Evolutionary conservation across 1,284 basidiomycete genomes (phyloP), one percentile per base, ranked within the genome.

Genomic region (Boletus sp.): DNA sequence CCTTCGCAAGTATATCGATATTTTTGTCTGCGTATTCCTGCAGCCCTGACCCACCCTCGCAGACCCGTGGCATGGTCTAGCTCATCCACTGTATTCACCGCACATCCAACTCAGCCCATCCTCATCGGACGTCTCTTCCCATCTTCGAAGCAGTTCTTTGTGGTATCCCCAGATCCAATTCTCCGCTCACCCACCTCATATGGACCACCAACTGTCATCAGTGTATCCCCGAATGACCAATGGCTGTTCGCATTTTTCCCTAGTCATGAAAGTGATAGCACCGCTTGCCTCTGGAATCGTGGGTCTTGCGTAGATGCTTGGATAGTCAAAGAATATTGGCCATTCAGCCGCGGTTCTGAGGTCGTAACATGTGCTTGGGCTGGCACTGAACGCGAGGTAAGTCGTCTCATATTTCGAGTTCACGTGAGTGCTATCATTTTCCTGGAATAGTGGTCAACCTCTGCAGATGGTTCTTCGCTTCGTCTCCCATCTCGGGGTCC

Each of bases 211-310:
- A 76, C 75, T 3, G 63, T 83, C 14, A 77, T 90, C 43, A 74
- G 77, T 8, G 71, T 79, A 20, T 77, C 80, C 10, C 73, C 82
- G 2, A 68, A 70, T 22, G 80, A 81, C 46, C 71, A 75, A 37
- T 82, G 77, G 77, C 60, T 90, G 3, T 89, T 88, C 59, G 85
- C 86, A 2, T 89, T 81, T 61, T 89, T 85, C 59, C 82, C 86
- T 10, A 72, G 80, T 27, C 68, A 67, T 26, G 73, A 72, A 23
- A 58, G 65, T 2, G 77, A 80, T 41, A 81, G 84, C 7, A 61
- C 77, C 25, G 80, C 74, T 5, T 88, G 85, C 57, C 54, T 88
- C 12, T 90, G 87, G 87, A 72, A 69, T 44, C 73, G 75, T 42
- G 77, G 73, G 4, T 45, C 62, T 9, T 75, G 77, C 52, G 61